A percentile compares a stretch with the other conserved stretches of the same genome.
Evolutionary conservation across 768 basidiomycete genomes (phyloP).

Genomic region (Hypholoma sublateritium): DNA sequence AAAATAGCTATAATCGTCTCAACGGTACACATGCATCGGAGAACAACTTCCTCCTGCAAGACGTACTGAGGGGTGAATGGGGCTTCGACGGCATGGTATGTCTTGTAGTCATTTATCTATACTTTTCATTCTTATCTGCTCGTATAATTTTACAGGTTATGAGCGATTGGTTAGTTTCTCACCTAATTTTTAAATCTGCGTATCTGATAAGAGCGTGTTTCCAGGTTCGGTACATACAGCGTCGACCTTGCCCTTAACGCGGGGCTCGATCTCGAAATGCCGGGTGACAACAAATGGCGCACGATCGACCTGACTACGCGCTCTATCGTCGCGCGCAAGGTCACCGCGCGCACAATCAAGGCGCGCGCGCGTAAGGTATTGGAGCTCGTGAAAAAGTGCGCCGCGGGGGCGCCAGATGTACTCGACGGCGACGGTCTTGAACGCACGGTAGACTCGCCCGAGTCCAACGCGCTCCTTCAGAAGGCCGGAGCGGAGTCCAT

Average conservation of each 20-base stretch:
- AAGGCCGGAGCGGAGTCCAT: constrained; percentile 68
- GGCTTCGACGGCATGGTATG: constrained; percentile 60
- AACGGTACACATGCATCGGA: constrained; percentile 77
- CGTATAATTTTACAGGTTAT: constrained; percentile 43
- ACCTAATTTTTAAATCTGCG: neutral
- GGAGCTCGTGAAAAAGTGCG: constrained; percentile 69
- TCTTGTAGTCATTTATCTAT: neutral
- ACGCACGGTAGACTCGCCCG: constrained; percentile 57
- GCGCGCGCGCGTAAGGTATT: constrained; percentile 66
- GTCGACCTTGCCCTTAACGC: constrained; percentile 66
- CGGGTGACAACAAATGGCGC: constrained; percentile 75
- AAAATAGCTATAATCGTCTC: constrained; percentile 65
- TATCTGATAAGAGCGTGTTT: neutral
- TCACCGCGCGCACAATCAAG: constrained; percentile 64
- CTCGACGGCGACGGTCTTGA: constrained; percentile 73
- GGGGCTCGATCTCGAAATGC: constrained; percentile 83
- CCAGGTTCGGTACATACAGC: constrained; percentile 69
- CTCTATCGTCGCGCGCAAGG: constrained; percentile 58
- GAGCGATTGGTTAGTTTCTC: constrained; percentile 71
- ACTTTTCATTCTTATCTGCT: neutral
- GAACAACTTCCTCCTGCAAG: constrained; percentile 54
- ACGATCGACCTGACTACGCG: constrained; percentile 66
- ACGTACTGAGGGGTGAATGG: constrained; percentile 72
- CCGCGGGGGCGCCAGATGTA: constrained; percentile 65
- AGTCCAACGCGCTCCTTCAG: constrained; percentile 63